Percentiles rank a stretch among this genome's conserved stretches.
phyloP scores from a whole-genome alignment of 305 asterid genomes.

The Solanum hybrid region DNA sequence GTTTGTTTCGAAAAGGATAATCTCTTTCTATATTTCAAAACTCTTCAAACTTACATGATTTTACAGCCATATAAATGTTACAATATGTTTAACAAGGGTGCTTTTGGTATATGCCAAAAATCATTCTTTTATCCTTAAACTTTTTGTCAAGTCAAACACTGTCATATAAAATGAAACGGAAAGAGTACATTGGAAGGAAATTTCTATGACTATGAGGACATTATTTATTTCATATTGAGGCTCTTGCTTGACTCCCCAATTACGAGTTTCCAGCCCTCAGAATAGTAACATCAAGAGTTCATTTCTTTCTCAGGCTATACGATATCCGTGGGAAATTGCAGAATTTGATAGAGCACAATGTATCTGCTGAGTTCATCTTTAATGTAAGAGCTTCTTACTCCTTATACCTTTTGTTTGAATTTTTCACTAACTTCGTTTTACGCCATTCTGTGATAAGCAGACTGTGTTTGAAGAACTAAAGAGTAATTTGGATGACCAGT shows the following conservation, averaged over 20 bases:
- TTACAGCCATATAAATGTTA: not conserved
- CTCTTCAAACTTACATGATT: not conserved
- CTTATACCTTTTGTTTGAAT: not conserved
- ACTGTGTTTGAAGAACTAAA: conserved; percentile 57
- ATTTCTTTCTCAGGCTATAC: conserved; percentile 44
- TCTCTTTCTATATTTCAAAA: not conserved
- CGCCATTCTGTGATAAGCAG: conserved; percentile 24
- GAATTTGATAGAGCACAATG: conserved; percentile 74
- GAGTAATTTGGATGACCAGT: conserved; percentile 44
- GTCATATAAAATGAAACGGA: not conserved
- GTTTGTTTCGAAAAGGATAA: not conserved
- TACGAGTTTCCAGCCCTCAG: not conserved
- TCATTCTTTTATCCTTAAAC: not conserved
- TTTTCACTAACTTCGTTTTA: conserved; percentile 9
- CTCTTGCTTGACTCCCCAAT: not conserved
- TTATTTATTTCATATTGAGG: not conserved
- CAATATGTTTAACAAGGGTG: not conserved
- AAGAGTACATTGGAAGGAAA: not conserved
- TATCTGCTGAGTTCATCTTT: conserved; percentile 72
- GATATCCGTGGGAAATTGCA: conserved; percentile 69
- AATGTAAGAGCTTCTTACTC: conserved; percentile 34
- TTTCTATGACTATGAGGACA: not conserved
- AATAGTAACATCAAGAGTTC: conserved; percentile 11
- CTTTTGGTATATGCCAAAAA: not conserved
- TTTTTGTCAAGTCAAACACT: not conserved